A percentile compares a stretch with the other conserved stretches of the same genome.
Evolutionary conservation across 495 filamentous ascomycete species (phyloP).

Genomic region (Penicillium coffeae): DNA sequence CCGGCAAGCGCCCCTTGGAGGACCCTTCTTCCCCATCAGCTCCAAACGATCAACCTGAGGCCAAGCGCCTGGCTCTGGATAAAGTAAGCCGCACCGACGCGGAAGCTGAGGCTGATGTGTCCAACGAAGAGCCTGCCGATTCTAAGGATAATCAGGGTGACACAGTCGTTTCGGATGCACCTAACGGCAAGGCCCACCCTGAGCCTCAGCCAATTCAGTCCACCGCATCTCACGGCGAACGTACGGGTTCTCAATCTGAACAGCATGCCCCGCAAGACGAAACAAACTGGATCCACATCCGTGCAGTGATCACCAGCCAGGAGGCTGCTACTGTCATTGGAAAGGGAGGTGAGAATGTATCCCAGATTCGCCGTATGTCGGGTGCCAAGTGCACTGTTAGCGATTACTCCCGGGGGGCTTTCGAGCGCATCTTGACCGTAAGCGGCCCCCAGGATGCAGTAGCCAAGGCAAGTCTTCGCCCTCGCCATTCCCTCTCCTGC

Average conservation of each 20-base stretch:
- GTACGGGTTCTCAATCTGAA: constrained; percentile 47
- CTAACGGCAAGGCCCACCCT: constrained; percentile 44
- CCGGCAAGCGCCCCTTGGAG: constrained; percentile 91
- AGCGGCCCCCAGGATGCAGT: constrained; percentile 93
- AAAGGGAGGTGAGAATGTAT: constrained; percentile 97
- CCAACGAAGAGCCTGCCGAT: constrained; percentile 39
- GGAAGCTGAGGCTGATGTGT: constrained; percentile 49
- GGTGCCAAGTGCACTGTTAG: constrained; percentile 97
- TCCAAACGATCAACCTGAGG: constrained; percentile 87
- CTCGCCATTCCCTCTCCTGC: not conserved
- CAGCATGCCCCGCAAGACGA: constrained; percentile 69
- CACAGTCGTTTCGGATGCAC: constrained; percentile 73
- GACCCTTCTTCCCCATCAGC: constrained; percentile 93
- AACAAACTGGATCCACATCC: constrained; percentile 92
- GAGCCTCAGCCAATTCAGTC: constrained; percentile 64
- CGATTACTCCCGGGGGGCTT: constrained; percentile 93
- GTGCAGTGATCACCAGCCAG: constrained; percentile 90
- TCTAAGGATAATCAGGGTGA: constrained; percentile 52
- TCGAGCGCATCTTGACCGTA: constrained; percentile 95
- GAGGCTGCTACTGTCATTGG: constrained; percentile 98
- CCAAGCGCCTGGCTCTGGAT: constrained; percentile 93
- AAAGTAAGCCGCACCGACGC: constrained; percentile 68
- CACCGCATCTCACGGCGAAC: constrained; percentile 55
- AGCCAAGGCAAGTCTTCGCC: constrained; percentile 70
- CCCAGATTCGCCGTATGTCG: constrained; percentile 84